A percentile compares a stretch with the other conserved stretches of the same genome.
These are phyloP conservation scores for Populus hybrid DNA, from an alignment of 441 rosid species.

Conservation along the genomic window DNA sequence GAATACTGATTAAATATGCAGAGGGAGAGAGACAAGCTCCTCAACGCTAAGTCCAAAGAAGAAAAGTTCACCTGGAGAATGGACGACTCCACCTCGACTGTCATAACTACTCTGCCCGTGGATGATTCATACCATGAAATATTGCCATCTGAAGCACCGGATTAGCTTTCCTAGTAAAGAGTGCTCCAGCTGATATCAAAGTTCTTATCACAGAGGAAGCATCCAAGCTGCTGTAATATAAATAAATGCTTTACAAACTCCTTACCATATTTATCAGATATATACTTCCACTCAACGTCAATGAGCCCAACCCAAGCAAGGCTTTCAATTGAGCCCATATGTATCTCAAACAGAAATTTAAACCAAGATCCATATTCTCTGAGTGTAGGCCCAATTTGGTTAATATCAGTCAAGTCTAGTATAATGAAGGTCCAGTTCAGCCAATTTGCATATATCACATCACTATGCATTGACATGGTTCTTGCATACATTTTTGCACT, in stretches of 20 bases:
- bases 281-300: no score
- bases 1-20: conserved; percentile 22
- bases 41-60: conserved; percentile 12
- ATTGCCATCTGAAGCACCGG: background rate
- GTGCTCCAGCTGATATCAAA: background rate
- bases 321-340: background rate
- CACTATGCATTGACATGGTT: no score
- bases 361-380: background rate
- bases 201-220: background rate
- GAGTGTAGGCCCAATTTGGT: background rate
- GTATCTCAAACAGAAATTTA: background rate
- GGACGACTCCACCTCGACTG: background rate
- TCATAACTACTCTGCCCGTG: background rate
- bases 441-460: no score
- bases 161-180: background rate
- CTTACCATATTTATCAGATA: no score
- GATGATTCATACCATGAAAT: background rate
- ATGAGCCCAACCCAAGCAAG: background rate
- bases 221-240: background rate
- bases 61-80: conserved; percentile 6
- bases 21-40: conserved; percentile 24
- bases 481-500: no score
- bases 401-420: no score
- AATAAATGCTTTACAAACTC: no score
- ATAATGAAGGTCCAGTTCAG: no score